A percentile compares a stretch with the other conserved stretches of the same genome.
These are phyloP conservation scores for Inga leiocalycina DNA, from an alignment of 306 rosid species.

Conservation along the genomic window DNA sequence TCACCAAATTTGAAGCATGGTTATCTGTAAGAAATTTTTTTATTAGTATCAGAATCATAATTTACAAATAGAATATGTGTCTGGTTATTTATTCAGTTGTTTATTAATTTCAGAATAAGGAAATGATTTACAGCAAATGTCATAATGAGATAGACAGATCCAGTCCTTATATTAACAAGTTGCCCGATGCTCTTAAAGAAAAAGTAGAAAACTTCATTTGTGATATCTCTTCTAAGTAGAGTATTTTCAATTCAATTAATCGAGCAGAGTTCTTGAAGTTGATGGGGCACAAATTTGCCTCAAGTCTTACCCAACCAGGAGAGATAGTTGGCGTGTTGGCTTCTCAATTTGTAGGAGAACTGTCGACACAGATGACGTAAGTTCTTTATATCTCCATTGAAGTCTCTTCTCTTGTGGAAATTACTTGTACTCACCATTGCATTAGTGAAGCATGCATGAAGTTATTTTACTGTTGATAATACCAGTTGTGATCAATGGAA, in stretches of 20 bases:
- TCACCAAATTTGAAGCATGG: constrained; percentile 75
- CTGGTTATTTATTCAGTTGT: constrained; percentile 27
- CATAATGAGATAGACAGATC: constrained; percentile 59
- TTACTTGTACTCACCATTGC: not conserved
- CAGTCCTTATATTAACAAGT: constrained; percentile 62
- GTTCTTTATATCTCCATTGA: constrained; percentile 23
- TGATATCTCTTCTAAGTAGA: constrained; percentile 40
- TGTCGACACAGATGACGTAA: constrained; percentile 97
- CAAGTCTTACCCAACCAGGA: constrained; percentile 93
- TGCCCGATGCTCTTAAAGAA: constrained; percentile 67
- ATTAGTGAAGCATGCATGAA: not conserved
- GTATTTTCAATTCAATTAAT: constrained; percentile 38
- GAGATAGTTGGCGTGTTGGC: constrained; percentile 98
- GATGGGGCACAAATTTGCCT: constrained; percentile 84
- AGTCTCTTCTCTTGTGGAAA: not conserved
- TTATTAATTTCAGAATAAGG: constrained; percentile 72
- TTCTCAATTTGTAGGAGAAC: constrained; percentile 97
- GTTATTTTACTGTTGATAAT: not conserved
- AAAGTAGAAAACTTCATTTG: constrained; percentile 54
- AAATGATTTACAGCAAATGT: constrained; percentile 59
- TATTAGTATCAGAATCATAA: constrained; percentile 9
- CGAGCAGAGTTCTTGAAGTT: constrained; percentile 63
- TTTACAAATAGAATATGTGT: constrained; percentile 27
- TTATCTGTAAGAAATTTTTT: constrained; percentile 57
- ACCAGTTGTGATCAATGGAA: constrained; percentile 17